Evolutionary conservation across 805 yeast species (phyloP).

Genomic region (Helenozyma rhizophorensis): DNA sequence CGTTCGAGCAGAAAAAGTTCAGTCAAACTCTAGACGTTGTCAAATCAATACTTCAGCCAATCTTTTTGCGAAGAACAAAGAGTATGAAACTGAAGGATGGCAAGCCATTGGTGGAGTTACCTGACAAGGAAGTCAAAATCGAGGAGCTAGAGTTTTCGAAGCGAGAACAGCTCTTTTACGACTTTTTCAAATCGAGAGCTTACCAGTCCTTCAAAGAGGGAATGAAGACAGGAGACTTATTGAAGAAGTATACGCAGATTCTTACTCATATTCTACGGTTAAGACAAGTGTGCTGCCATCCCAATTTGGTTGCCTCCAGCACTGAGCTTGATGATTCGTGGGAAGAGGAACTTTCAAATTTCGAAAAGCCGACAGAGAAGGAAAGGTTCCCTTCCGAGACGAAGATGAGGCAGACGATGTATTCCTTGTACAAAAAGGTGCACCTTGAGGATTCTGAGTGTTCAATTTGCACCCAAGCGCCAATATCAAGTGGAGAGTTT

Average conservation of each 20-base stretch:
- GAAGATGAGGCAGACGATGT: constrained; percentile 20
- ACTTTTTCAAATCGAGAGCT: constrained; percentile 65
- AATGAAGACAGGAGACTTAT: constrained; percentile 58
- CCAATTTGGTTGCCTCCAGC: constrained; percentile 53
- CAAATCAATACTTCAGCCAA: constrained; percentile 80
- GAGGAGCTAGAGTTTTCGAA: constrained; percentile 65
- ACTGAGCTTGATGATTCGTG: constrained; percentile 52
- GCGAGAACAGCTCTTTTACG: constrained; percentile 61
- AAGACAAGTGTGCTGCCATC: constrained; percentile 86
- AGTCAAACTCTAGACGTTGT: constrained; percentile 75
- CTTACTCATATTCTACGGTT: constrained; percentile 78
- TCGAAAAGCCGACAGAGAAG: constrained; percentile 10
- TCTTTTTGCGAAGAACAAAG: constrained; percentile 80
- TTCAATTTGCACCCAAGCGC: constrained; percentile 74
- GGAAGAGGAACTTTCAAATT: constrained; percentile 15
- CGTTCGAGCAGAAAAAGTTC: constrained; percentile 72
- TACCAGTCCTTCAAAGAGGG: constrained; percentile 57
- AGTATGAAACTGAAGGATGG: constrained; percentile 76
- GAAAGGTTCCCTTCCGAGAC: constrained; percentile 20
- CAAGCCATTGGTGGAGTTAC: constrained; percentile 66
- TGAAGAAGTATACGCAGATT: constrained; percentile 72
- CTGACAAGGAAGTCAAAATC: constrained; percentile 67
- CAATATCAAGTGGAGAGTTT: constrained; percentile 50
- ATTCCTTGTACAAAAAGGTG: constrained; percentile 25
- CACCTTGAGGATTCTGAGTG: constrained; percentile 58